Percentiles rank a stretch among this genome's conserved stretches.
Conservation (phyloP, 2,329 filamentous ascomycete genomes). For the Fusarium tupiense region DNA sequence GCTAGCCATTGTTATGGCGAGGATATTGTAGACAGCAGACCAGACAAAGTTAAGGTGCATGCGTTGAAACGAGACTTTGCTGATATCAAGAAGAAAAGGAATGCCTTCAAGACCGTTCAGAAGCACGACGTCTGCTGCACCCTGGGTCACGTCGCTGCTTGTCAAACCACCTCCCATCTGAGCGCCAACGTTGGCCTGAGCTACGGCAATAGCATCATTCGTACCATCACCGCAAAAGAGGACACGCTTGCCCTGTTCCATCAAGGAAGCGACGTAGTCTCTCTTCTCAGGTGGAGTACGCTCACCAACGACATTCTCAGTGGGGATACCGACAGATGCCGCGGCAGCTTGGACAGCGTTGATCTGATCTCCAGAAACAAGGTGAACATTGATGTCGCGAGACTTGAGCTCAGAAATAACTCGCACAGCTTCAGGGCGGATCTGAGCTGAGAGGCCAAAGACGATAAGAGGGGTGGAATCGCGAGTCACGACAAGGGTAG, state of each 20-base stretch:
- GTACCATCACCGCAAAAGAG: constrained; percentile 6
- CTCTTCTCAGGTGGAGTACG: constrained; percentile 3
- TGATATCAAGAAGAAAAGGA: constrained; percentile 3
- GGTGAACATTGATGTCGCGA: background rate
- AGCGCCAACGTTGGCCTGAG: background rate
- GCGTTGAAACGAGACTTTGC: background rate
- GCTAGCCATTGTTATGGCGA: constrained; percentile 10
- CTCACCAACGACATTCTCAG: background rate
- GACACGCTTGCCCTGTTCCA: background rate
- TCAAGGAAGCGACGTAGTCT: background rate
- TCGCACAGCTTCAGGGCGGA: background rate
- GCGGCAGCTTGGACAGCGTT: background rate
- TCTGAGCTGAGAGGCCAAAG: constrained; percentile 1
- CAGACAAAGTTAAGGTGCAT: constrained; percentile 18
- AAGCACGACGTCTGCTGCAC: constrained; percentile 1
- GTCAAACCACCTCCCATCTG: constrained; percentile 9
- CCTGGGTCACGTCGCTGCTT: background rate
- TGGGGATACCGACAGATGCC: background rate
- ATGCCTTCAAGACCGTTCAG: constrained; percentile 1
- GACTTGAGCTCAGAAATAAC: constrained; percentile 1
- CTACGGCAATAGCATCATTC: background rate
- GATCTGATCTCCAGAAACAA: background rate
- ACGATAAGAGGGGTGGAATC: background rate
- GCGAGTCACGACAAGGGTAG: constrained; percentile 2
- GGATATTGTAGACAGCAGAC: constrained; percentile 4